Conservation (phyloP, 805 yeast genomes). For the Lipomyces yamanashiensis region DNA sequence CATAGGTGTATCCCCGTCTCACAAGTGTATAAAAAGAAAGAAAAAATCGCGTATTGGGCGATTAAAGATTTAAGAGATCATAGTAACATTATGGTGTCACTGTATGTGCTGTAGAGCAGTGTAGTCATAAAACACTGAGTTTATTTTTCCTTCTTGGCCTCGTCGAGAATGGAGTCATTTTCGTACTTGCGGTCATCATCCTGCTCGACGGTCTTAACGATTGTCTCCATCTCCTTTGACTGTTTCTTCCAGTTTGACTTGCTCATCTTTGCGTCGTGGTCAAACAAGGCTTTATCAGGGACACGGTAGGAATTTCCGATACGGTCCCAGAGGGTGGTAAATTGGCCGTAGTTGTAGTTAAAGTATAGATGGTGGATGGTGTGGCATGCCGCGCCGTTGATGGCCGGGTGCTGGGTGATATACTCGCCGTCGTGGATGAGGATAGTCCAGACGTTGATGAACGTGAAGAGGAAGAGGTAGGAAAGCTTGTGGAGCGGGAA, state of each 20-base stretch:
- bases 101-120: not conserved
- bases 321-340: slow-evolving; percentile 98
- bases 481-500: slow-evolving; percentile 91
- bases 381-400: slow-evolving; percentile 98
- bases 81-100: too few relatives aligned
- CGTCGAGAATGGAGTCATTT: not conserved
- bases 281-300: slow-evolving; percentile 87
- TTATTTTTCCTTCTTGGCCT: slow-evolving; percentile 15
- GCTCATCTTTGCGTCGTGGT: slow-evolving; percentile 61
- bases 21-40: not conserved
- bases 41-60: not conserved
- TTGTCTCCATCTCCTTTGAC: slow-evolving; percentile 72
- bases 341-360: slow-evolving; percentile 98
- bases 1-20: too few relatives aligned
- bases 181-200: slow-evolving; percentile 42
- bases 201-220: slow-evolving; percentile 82
- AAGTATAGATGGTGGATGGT: slow-evolving; percentile 95
- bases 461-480: slow-evolving; percentile 79
- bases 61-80: too few relatives aligned
- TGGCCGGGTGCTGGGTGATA: slow-evolving; percentile 87
- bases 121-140: not conserved
- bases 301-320: slow-evolving; percentile 89
- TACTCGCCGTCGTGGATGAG: slow-evolving; percentile 99
- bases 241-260: slow-evolving; percentile 71
- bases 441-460: slow-evolving; percentile 97